Evolutionary conservation across 768 basidiomycete species (phyloP), one percentile per base, ranked within the genome.

Genomic region (Pisolithus tinctorius): DNA sequence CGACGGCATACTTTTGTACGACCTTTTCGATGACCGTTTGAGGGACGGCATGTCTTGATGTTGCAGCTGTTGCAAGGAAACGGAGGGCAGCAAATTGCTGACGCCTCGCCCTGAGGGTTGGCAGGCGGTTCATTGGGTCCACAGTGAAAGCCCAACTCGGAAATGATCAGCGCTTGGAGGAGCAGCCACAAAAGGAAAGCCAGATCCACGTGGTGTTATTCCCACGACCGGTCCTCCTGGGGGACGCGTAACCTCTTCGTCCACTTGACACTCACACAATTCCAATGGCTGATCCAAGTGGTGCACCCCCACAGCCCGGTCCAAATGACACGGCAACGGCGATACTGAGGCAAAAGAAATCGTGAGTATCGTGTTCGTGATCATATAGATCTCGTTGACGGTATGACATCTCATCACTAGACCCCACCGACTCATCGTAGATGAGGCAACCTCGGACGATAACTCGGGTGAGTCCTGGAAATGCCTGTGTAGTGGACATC

Each of bases 1-100:
- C 93, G n/a, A 98, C 90, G 0, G 96, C 85, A 73, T 97, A 95
- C 65, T 86, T 89, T 69, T 98, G 94, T 0, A 99, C 94, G 55
- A 99, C 87, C 74, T 99, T 98, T 71, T 99, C 95, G 62, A 98
- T 89, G 60, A 90, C 73, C 0, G 93, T 96, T 69, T 98, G 96
- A 6, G 89, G 84, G 11, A 73, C 63, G 42, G 66, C 62, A 5
- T 58, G 68, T 27, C 34, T 55, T 45, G 62, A 58, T 0, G 58
- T 37, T 17, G 64, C 50, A 13, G 63, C 58, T 3, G 76, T 71
- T 8, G 73, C 71, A 37, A 74, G 57, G 45, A 48, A 54, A 45
- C 70, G 62, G 39, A 48, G 41, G 40, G 14, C 14, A 13, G 40
- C 17, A 26, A 41, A 9, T 20, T 38, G 25, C 45, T 49, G 17